phyloP scores from a whole-genome alignment of 108 stramenopile species.

The Phaeodactylum tricornutum region DNA sequence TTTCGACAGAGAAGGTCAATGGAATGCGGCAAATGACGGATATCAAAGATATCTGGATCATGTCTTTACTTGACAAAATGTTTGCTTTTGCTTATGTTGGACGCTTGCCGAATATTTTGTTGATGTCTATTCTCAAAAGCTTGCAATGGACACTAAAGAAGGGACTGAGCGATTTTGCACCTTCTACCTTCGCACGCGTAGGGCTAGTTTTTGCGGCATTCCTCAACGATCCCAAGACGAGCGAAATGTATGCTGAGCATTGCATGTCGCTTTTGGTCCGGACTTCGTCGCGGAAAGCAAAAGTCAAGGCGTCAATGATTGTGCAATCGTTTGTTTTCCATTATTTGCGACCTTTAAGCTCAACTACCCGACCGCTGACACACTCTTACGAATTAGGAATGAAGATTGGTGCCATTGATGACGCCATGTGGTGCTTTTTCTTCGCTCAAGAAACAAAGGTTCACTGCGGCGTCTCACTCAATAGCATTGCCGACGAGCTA shows the following conservation, averaged over 20 bases:
- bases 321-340: not conserved
- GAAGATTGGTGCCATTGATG: not conserved
- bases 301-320: not conserved
- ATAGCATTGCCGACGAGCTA: too few relatives aligned
- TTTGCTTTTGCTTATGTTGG: not conserved
- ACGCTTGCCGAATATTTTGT: not conserved
- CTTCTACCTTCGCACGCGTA: not conserved
- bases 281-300: not conserved
- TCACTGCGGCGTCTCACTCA: not conserved
- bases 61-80: not conserved
- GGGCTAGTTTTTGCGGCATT: not conserved
- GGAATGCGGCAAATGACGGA: not conserved
- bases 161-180: constrained; percentile 2
- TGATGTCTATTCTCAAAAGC: not conserved
- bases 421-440: not conserved
- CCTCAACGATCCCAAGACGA: not conserved
- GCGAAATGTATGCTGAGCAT: not conserved
- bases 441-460: not conserved
- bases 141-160: not conserved
- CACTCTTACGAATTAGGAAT: not conserved
- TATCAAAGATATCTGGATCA: not conserved
- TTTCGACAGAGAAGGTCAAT: too few relatives aligned
- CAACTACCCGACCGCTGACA: not conserved
- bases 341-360: not conserved
- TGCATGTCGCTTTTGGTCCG: not conserved